These are phyloP conservation scores for Penicillium occitanis DNA, from an alignment of 2,329 filamentous ascomycete species.

Conservation along the genomic window DNA sequence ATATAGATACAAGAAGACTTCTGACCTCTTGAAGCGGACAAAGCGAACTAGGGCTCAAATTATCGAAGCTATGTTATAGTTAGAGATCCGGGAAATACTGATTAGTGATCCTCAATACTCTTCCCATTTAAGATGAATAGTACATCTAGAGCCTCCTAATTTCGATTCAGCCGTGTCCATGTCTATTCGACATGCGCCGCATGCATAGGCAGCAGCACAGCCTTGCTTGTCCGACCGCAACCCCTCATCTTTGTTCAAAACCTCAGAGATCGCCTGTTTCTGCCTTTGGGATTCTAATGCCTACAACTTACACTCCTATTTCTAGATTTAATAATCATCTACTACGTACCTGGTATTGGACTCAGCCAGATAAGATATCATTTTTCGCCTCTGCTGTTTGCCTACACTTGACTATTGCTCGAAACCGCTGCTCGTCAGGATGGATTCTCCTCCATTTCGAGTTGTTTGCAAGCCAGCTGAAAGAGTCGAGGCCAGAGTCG, in stretches of 20 bases:
- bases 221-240: neutral
- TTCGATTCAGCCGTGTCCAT: neutral
- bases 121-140: neutral
- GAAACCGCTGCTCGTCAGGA: neutral
- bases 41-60: constrained; percentile 1
- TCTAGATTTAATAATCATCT: neutral
- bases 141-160: neutral
- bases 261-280: neutral
- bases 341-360: neutral
- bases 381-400: neutral
- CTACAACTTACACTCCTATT: neutral
- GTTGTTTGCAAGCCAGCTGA: neutral
- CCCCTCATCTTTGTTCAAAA: neutral
- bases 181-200: neutral
- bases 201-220: neutral
- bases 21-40: neutral
- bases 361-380: neutral
- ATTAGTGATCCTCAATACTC: neutral
- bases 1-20: neutral
- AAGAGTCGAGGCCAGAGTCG: neutral
- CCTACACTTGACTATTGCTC: neutral
- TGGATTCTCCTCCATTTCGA: neutral
- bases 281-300: neutral
- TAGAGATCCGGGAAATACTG: neutral
- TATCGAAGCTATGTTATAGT: constrained; percentile 4